Conservation (phyloP, 768 basidiomycete genomes). For the Amanita pallidorosea region DNA sequence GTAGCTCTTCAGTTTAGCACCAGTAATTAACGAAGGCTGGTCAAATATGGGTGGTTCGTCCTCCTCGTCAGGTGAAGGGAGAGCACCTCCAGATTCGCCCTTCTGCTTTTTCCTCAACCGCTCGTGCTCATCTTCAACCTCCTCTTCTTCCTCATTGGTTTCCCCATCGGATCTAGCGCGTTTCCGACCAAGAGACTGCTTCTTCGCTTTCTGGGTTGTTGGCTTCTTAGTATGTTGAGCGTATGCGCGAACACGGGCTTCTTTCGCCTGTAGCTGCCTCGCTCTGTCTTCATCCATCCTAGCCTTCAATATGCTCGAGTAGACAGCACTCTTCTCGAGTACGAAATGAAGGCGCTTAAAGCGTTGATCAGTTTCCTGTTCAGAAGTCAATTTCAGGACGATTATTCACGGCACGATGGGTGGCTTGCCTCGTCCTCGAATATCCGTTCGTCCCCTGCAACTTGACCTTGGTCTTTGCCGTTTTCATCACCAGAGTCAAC, state of each 20-base stretch:
- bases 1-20: constrained; percentile 78
- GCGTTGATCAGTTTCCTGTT: constrained; percentile 38
- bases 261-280: constrained; percentile 14
- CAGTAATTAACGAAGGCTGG: constrained; percentile 76
- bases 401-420: neutral
- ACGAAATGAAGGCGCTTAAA: constrained; percentile 50
- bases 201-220: neutral
- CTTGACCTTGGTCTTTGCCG: neutral
- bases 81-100: constrained; percentile 14
- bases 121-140: neutral
- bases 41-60: constrained; percentile 32
- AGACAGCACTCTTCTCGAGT: constrained; percentile 68
- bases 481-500: neutral
- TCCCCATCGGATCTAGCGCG: constrained; percentile 8
- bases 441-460: constrained; percentile 1
- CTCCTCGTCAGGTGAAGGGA: constrained; percentile 11
- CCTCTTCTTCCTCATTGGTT: neutral
- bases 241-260: neutral
- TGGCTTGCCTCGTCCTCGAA: constrained; percentile 4
- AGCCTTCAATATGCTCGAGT: constrained; percentile 56
- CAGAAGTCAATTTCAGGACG: neutral
- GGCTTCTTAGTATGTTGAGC: neutral
- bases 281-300: constrained; percentile 61
- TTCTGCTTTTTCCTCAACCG: constrained; percentile 17
- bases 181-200: constrained; percentile 15